Conservation (phyloP, 768 basidiomycete species). For the Cyathus striatus region DNA sequence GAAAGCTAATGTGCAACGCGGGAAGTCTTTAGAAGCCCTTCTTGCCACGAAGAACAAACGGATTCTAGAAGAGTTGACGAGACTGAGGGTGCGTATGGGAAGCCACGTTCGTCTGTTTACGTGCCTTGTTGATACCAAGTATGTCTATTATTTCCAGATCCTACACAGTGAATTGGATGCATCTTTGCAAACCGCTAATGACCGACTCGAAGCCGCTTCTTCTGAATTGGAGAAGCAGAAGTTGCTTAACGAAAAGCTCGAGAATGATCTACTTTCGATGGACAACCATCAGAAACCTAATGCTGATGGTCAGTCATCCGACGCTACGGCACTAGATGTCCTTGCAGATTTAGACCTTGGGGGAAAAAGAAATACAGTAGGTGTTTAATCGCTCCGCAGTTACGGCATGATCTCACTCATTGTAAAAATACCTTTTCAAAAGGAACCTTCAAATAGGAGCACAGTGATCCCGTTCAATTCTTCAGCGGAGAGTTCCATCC, state of each 20-base stretch:
- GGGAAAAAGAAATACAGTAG: slow-evolving; percentile 40
- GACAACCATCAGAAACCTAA: slow-evolving; percentile 48
- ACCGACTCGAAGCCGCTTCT: slow-evolving; percentile 52
- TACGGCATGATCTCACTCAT: neutral
- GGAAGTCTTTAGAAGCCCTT: slow-evolving; percentile 84
- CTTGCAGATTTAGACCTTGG: slow-evolving; percentile 74
- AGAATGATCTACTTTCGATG: slow-evolving; percentile 83
- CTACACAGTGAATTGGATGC: slow-evolving; percentile 77
- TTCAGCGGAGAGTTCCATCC: slow-evolving; percentile 86
- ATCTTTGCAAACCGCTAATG: slow-evolving; percentile 51
- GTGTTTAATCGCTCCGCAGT: slow-evolving; percentile 8
- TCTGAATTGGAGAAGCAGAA: slow-evolving; percentile 75
- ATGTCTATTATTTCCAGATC: slow-evolving; percentile 44
- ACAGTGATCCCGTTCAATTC: slow-evolving; percentile 69
- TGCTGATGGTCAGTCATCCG: slow-evolving; percentile 24
- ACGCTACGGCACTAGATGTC: slow-evolving; percentile 40
- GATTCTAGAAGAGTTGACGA: slow-evolving; percentile 88
- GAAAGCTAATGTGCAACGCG: slow-evolving; percentile 71
- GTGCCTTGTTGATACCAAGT: neutral
- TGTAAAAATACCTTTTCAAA: too few relatives aligned
- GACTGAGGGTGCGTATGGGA: slow-evolving; percentile 60
- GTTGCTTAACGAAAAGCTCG: slow-evolving; percentile 81
- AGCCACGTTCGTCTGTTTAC: neutral
- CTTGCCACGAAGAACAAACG: slow-evolving; percentile 93
- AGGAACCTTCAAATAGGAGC: slow-evolving; percentile 35